These are phyloP conservation scores for Penicillium thymicola DNA, from an alignment of 2,329 filamentous ascomycete genomes.

Conservation along the genomic window DNA sequence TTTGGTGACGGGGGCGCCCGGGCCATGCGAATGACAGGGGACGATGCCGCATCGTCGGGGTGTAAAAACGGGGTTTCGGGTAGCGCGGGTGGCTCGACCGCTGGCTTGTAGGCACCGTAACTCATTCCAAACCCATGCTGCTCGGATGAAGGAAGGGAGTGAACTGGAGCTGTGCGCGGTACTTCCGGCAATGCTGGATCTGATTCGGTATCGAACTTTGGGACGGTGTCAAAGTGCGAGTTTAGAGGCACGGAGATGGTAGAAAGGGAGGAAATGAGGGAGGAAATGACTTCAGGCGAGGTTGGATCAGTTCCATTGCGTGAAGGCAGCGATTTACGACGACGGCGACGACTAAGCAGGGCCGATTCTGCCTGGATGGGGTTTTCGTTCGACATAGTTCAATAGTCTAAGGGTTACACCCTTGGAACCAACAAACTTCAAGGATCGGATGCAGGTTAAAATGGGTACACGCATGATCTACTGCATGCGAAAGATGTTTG, in stretches of 20 bases:
- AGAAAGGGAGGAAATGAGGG: constrained; percentile 60
- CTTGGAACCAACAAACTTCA: constrained; percentile 6
- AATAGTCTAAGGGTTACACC: constrained; percentile 19
- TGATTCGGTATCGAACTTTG: constrained; percentile 41
- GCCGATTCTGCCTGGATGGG: constrained; percentile 26
- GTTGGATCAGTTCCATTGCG: constrained; percentile 39
- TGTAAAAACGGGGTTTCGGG: constrained; percentile 50
- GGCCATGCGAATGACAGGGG: constrained; percentile 76
- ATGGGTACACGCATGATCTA: constrained; percentile 31
- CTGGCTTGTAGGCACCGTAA: constrained; percentile 61
- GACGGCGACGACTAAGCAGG: constrained; percentile 35
- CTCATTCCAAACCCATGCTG: constrained; percentile 63
- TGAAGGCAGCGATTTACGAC: constrained; percentile 45
- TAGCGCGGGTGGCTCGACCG: constrained; percentile 46
- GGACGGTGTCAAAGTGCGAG: constrained; percentile 64
- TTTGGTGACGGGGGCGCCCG: constrained; percentile 77
- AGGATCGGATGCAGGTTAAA: constrained; percentile 23
- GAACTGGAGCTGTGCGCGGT: constrained; percentile 25
- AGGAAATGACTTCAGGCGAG: constrained; percentile 54
- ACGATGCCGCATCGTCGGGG: constrained; percentile 56
- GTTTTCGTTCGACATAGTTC: constrained; percentile 30
- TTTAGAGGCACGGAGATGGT: constrained; percentile 62
- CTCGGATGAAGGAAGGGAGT: constrained; percentile 29
- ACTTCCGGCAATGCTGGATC: constrained; percentile 24
- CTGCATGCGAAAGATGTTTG: constrained; percentile 11